Conservation (phyloP, 2,329 filamentous ascomycete species). For the Fusarium nisikadoi region DNA sequence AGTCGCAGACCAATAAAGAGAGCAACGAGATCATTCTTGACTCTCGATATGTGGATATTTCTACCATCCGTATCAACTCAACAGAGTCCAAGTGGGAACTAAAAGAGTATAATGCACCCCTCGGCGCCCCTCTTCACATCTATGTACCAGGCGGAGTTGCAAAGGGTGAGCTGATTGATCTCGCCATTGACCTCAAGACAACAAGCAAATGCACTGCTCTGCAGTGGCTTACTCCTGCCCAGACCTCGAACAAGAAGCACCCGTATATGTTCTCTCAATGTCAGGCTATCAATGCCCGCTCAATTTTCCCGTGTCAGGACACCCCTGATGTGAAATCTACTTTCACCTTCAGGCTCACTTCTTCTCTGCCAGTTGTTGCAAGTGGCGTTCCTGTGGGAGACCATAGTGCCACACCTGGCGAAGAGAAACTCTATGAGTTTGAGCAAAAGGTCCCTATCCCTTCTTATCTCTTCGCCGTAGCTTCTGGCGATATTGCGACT, state of each 20-base stretch:
- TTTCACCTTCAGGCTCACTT: slow-evolving; percentile 87
- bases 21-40: slow-evolving; percentile 86
- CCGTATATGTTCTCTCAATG: slow-evolving; percentile 99
- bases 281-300: slow-evolving; percentile 94
- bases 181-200: slow-evolving; percentile 79
- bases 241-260: slow-evolving; percentile 95
- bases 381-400: slow-evolving; percentile 75
- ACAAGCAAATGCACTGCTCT: slow-evolving; percentile 90
- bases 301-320: slow-evolving; percentile 96
- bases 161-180: slow-evolving; percentile 63
- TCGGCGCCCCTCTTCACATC: slow-evolving; percentile 77
- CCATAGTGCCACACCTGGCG: slow-evolving; percentile 56
- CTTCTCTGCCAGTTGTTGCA: slow-evolving; percentile 88
- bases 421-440: slow-evolving; percentile 80
- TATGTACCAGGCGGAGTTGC: slow-evolving; percentile 64
- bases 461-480: slow-evolving; percentile 93
- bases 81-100: slow-evolving; percentile 73
- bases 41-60: slow-evolving; percentile 83
- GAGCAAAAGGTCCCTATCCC: slow-evolving; percentile 93
- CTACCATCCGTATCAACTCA: slow-evolving; percentile 75
- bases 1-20: slow-evolving; percentile 78
- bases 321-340: slow-evolving; percentile 98
- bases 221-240: slow-evolving; percentile 93
- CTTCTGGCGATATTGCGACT: slow-evolving; percentile 83
- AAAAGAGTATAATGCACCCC: slow-evolving; percentile 76